Base-by-base conservation (phyloP, 345 rosid species). In the Gossypium raimondii region DNA sequence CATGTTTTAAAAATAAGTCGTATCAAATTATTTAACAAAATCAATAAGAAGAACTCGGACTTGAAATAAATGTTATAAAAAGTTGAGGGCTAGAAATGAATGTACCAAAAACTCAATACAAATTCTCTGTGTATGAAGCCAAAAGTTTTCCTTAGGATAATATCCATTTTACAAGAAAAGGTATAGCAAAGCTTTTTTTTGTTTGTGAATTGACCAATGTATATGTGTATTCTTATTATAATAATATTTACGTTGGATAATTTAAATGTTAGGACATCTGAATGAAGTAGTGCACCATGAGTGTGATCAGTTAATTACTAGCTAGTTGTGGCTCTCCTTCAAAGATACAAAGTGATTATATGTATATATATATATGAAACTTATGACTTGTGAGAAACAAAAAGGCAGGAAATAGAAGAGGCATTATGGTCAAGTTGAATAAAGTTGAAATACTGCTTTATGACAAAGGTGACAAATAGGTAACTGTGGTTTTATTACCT, bases 391-490 rank as follows among this genome's bases (percentile, higher is more conserved):
- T 34, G 5, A 34, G 41, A 34, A 5, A 34, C 41, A 5, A 34
- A 34, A 34, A 34, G 41, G 4, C 34, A 56, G 51, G 57, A 24
- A 63, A 69, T 51, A 22, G 20, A 50, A 69, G 58, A 47, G 56
- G 11, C 45, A 50, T 69, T 51, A 58, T 2, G 72, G 53, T 73
- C 62, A 67, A 73, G 66, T 55, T 10, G 38, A 72, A 73, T 43
- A 56, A 72, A 67, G 63, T 27, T 57, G 64, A 10, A 27, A 25
- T 4, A 67, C 58, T 67, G 58, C 77, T 74, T 77, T 82, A 38
- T 20, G 48, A n/a, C 71, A 71, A 78, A 34, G 53, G 38, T 22
- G 79, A 73, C 73, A 70, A 73, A 82, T 66, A 18, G 18, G 29
- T 18, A 52, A 18, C 10, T 52, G 18, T 38, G 29, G 63, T 38